Evolutionary conservation across 2,329 filamentous ascomycete genomes (phyloP).

Genomic region (Ciborinia camelliae): DNA sequence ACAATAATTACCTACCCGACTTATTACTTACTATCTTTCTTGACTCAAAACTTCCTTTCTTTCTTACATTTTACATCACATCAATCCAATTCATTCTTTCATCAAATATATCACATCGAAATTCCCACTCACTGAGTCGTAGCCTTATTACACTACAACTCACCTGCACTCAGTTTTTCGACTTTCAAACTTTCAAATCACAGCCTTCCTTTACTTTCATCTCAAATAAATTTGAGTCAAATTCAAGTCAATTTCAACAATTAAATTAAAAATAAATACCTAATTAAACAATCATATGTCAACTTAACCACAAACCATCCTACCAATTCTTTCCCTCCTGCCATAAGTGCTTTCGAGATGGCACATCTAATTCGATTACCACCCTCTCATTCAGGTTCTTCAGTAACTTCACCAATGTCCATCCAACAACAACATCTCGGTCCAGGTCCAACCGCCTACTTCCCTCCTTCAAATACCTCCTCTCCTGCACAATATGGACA

Average conservation of each 20-base stretch:
- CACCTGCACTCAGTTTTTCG: background rate
- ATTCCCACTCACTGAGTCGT: too few relatives aligned
- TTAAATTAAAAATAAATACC: background rate
- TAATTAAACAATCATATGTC: conserved; percentile 21
- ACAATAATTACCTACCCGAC: too few relatives aligned
- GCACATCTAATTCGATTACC: conserved; percentile 13
- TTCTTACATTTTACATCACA: background rate
- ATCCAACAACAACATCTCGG: conserved; percentile 18
- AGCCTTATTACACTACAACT: too few relatives aligned
- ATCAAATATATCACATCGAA: background rate
- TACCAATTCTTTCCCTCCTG: conserved; percentile 33
- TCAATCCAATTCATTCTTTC: background rate
- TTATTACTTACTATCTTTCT: background rate
- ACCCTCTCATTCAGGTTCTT: conserved; percentile 16
- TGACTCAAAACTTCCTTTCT: background rate
- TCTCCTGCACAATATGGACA: conserved; percentile 15
- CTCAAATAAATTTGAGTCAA: background rate
- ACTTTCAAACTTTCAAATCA: background rate
- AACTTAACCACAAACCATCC: conserved; percentile 20
- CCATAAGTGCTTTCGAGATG: conserved; percentile 27
- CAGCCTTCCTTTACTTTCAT: background rate
- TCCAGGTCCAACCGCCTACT: background rate
- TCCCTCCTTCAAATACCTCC: conserved; percentile 2
- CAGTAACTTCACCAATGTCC: conserved; percentile 22
- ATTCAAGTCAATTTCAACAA: background rate